Evolutionary conservation across 2,329 filamentous ascomycete genomes (phyloP), one percentile per base, ranked within the genome.

Genomic region (Lomentospora prolificans): DNA sequence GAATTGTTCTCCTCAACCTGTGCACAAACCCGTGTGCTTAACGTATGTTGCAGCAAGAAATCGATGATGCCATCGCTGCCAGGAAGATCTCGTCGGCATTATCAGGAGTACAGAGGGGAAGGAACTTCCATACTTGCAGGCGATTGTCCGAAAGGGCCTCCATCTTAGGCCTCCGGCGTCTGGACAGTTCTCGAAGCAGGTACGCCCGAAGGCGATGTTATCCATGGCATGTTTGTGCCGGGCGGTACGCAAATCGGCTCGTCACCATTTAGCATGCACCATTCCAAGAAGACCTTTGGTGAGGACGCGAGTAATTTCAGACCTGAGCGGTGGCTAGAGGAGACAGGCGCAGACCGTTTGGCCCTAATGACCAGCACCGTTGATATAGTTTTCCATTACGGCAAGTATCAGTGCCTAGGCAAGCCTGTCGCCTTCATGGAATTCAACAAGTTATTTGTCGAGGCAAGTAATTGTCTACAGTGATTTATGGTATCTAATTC

Each of bases 1-100:
- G 79, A 1, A 68, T 73, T 10, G 75, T 72, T 0, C 58, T 84
- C 51, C 69, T 82, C 12, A 73, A 78, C 61, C 65, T 84, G 51
- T 70, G 77, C 4, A 77, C 72, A 0, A 75, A 73, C 33, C 77
- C 78, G 0, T 65, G 67, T 0, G 70, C 76, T 0, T 76, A 79
- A 54, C 52, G 60, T 2, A 72, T 71, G 3, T 67, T 85, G 0
- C 73, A 75, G 33, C 60, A 61, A 0, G 81, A 84, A 59, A 71
- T 82, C 24, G 72, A 77, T 39, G 56, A 62, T 0, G 64, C 65
- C 3, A 57, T 59, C 31, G 44, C 55, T 19, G 60, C 60, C 4
- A 62, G 60, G 14, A 53, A 60, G 28, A 63, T 72, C n/a, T 61
- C 66, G 0, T 53, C 55, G 6, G 65, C 65, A 25, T n/a, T n/a